Percentiles rank a stretch among this genome's conserved stretches.
Conservation (phyloP, 768 basidiomycete genomes). For the Trametes cingulata region DNA sequence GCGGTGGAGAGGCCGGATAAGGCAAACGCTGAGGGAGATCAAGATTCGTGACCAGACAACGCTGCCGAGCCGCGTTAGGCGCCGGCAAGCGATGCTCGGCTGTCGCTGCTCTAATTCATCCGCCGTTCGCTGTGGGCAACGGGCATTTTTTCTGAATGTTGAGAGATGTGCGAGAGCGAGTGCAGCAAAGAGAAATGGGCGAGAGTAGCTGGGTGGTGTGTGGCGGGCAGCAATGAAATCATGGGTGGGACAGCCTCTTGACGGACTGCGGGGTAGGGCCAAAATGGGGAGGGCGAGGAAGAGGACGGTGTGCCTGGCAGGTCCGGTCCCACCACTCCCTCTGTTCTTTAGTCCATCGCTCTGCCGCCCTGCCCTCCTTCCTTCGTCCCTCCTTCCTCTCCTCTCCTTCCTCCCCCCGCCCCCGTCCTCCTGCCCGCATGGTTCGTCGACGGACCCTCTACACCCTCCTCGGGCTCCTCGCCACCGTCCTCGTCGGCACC, state of each 20-base stretch:
- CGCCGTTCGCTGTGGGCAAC: background rate
- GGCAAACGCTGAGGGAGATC: background rate
- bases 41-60: slow-evolving; percentile 1
- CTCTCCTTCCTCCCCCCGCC: slow-evolving; percentile 23
- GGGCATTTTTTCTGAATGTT: background rate
- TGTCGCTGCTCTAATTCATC: slow-evolving; percentile 4
- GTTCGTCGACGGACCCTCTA: slow-evolving; percentile 48
- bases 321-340: slow-evolving; percentile 13
- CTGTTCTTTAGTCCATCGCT: slow-evolving; percentile 1
- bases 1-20: background rate
- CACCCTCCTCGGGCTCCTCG: slow-evolving; percentile 56
- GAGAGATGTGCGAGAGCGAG: background rate
- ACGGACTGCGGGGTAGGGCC: background rate
- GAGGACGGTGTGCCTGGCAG: slow-evolving; percentile 10
- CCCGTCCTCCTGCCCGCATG: slow-evolving; percentile 34
- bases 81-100: slow-evolving; percentile 10
- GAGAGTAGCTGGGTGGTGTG: background rate
- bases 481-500: slow-evolving; percentile 82
- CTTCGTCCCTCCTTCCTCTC: slow-evolving; percentile 8
- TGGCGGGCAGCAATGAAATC: background rate
- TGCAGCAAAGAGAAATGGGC: background rate
- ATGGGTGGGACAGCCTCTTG: slow-evolving; percentile 3
- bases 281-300: background rate
- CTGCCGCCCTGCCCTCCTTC: slow-evolving; percentile 14
- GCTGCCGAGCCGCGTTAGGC: slow-evolving; percentile 5